Conservation (phyloP, 139 green algal species). For the Micromonas commoda region DNA sequence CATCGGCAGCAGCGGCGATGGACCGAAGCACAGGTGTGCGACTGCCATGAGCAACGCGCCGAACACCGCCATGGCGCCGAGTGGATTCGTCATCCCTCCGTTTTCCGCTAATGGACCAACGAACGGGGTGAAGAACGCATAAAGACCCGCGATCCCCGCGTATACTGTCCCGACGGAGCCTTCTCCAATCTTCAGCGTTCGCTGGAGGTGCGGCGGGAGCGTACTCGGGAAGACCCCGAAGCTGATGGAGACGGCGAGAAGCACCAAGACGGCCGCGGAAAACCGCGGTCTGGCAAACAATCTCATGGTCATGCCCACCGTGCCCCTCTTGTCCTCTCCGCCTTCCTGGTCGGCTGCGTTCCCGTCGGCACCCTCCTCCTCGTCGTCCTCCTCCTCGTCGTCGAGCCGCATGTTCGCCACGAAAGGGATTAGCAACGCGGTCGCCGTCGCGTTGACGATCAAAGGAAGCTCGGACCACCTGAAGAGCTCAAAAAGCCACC, state of each 20-base stretch:
- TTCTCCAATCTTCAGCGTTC: background rate
- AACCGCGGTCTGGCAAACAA: background rate
- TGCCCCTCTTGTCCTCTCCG: too few relatives aligned
- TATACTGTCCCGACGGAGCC: background rate
- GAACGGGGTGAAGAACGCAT: background rate
- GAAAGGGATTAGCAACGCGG: background rate
- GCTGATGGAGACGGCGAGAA: background rate
- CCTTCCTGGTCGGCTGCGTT: too few relatives aligned
- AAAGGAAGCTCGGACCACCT: background rate
- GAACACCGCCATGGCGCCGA: background rate
- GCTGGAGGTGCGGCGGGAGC: background rate
- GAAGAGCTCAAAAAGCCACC: background rate
- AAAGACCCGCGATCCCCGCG: background rate
- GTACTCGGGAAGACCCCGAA: background rate
- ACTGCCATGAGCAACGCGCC: background rate
- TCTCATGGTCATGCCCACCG: background rate
- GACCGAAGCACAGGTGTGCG: background rate
- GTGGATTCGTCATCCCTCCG: too few relatives aligned
- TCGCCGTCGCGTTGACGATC: background rate
- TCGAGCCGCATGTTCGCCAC: background rate
- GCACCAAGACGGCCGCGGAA: too few relatives aligned
- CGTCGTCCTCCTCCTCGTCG: background rate
- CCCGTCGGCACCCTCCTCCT: background rate
- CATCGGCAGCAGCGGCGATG: too few relatives aligned
- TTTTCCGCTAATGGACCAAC: too few relatives aligned